Percentiles rank a stretch among this genome's conserved stretches.
phyloP scores from a whole-genome alignment of 768 basidiomycete species.

The Termitomyces sp. region DNA sequence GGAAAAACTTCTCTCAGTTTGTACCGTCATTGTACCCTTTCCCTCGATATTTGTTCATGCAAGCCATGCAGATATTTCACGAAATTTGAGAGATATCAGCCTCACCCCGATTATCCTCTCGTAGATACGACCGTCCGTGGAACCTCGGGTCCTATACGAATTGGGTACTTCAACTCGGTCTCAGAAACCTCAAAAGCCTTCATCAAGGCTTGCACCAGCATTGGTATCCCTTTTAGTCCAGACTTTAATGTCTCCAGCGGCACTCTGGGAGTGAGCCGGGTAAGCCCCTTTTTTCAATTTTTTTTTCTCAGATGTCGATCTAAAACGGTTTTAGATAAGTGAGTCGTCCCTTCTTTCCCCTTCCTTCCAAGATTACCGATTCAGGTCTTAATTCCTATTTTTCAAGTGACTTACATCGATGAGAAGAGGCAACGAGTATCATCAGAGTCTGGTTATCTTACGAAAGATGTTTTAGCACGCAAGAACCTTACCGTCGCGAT shows the following conservation, averaged over 20 bases:
- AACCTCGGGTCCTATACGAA: constrained; percentile 46
- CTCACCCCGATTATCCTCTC: constrained; percentile 41
- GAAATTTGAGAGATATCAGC: constrained; percentile 59
- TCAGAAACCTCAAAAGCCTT: constrained; percentile 45
- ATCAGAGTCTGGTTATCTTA: constrained; percentile 63
- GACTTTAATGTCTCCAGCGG: constrained; percentile 60
- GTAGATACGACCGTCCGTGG: constrained; percentile 48
- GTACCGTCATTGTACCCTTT: not conserved
- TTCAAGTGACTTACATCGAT: constrained; percentile 63
- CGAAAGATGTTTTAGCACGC: constrained; percentile 52
- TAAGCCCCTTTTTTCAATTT: constrained; percentile 20
- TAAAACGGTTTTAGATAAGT: constrained; percentile 34
- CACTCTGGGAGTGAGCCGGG: constrained; percentile 56
- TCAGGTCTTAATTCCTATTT: not conserved
- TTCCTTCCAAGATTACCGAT: not conserved
- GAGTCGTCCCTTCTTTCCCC: constrained; percentile 11
- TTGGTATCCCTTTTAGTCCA: constrained; percentile 52
- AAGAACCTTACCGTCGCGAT: constrained; percentile 61
- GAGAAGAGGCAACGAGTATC: constrained; percentile 48
- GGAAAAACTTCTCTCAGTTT: constrained; percentile 45
- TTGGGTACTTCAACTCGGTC: constrained; percentile 50
- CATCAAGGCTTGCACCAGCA: constrained; percentile 43
- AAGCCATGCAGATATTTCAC: constrained; percentile 47
- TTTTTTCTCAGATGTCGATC: not conserved
- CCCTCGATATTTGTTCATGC: not conserved